Evolutionary conservation across 1,284 basidiomycete genomes (phyloP).

Genomic region (Uromyces viciae-fabae): DNA sequence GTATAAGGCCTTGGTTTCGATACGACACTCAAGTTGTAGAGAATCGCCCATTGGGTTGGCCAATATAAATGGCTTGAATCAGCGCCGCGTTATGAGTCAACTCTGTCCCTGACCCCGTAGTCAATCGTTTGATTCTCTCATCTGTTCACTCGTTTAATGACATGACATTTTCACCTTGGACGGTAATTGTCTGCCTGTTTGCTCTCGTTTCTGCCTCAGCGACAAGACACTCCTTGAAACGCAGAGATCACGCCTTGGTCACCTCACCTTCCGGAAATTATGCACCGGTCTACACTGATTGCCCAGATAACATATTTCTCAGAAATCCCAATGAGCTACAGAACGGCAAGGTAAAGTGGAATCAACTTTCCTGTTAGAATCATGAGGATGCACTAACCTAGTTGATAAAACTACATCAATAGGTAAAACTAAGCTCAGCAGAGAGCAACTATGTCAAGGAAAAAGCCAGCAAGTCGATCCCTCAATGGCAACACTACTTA

Average conservation of each 20-base stretch:
- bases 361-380: background rate
- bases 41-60: too few relatives aligned
- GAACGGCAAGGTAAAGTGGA: background rate
- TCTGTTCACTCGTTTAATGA: too few relatives aligned
- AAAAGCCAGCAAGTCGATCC: constrained; percentile 16
- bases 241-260: constrained; percentile 16
- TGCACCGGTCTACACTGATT: constrained; percentile 8
- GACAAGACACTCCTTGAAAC: background rate
- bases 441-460: constrained; percentile 15
- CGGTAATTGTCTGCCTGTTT: background rate
- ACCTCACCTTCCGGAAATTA: constrained; percentile 33
- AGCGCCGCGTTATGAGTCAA: too few relatives aligned
- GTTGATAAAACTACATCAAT: background rate
- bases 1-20: too few relatives aligned
- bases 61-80: too few relatives aligned
- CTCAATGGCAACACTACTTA: constrained; percentile 23
- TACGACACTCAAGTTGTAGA: too few relatives aligned
- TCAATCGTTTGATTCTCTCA: too few relatives aligned
- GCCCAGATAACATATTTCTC: constrained; percentile 9
- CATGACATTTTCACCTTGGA: background rate
- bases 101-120: too few relatives aligned
- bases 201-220: background rate
- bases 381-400: background rate
- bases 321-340: constrained; percentile 4
- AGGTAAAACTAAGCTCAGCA: constrained; percentile 8